phyloP scores from a whole-genome alignment of 2,329 filamentous ascomycete species.

The Fusarium sp. region DNA sequence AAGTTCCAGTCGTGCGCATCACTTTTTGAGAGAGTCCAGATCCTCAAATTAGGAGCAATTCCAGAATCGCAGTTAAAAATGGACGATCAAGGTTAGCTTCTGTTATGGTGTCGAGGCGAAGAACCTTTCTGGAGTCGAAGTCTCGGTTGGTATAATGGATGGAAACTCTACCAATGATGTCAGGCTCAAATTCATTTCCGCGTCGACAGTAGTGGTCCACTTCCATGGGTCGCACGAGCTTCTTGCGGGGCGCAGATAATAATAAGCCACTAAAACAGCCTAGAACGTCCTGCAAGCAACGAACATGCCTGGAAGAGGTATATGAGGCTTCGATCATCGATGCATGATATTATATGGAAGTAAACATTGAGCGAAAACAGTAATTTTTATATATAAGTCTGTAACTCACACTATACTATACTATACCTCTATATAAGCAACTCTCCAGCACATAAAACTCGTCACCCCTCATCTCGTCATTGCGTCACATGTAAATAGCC shows the following conservation, averaged over 20 bases:
- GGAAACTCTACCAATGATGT: conserved; percentile 41
- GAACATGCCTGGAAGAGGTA: conserved; percentile 7
- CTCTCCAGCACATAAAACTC: background rate
- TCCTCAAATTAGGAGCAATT: background rate
- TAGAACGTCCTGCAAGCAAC: conserved; percentile 1
- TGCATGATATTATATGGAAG: background rate
- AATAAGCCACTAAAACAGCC: conserved; percentile 5
- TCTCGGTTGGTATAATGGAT: conserved; percentile 24
- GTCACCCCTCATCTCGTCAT: background rate
- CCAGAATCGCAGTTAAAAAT: background rate
- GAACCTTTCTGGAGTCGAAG: conserved; percentile 31
- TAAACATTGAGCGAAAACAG: background rate
- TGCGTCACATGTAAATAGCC: conserved; percentile 11
- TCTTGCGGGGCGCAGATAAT: background rate
- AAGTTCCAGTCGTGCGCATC: conserved; percentile 10
- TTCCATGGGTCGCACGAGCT: conserved; percentile 10
- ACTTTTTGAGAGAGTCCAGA: conserved; percentile 1
- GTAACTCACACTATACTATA: background rate
- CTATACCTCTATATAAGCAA: background rate
- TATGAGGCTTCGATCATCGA: conserved; percentile 3
- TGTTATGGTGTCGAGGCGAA: conserved; percentile 29
- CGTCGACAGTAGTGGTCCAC: conserved; percentile 17
- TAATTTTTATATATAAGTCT: background rate
- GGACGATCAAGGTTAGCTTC: conserved; percentile 24
- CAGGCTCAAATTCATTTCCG: conserved; percentile 34